phyloP scores from a whole-genome alignment of 1,139 yeast species.

The Candida smagusa region DNA sequence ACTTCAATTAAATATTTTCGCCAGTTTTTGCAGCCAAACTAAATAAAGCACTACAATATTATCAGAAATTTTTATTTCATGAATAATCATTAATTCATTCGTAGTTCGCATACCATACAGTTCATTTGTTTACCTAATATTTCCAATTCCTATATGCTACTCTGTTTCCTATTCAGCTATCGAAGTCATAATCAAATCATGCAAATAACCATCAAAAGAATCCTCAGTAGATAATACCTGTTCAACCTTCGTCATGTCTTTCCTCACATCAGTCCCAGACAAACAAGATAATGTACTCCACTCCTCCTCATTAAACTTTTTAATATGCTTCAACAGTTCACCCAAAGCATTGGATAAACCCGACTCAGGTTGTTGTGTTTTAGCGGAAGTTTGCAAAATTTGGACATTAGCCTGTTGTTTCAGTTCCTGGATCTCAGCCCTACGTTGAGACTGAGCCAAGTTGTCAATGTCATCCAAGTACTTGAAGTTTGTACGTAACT shows the following conservation, averaged over 20 bases:
- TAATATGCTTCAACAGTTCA: slow-evolving; percentile 73
- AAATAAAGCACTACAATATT: too few species aligned
- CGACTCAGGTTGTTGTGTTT: slow-evolving; percentile 64
- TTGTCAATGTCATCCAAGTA: slow-evolving; percentile 60
- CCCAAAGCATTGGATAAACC: slow-evolving; percentile 68
- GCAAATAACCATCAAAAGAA: slow-evolving; percentile 29
- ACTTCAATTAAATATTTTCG: too few species aligned
- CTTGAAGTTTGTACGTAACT: slow-evolving; percentile 76
- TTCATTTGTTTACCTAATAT: too few species aligned
- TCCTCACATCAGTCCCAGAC: slow-evolving; percentile 32
- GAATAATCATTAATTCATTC: too few species aligned
- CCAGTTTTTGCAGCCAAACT: too few species aligned
- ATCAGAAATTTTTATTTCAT: too few species aligned
- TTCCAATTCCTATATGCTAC: too few species aligned
- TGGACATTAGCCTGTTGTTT: slow-evolving; percentile 40
- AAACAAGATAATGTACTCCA: slow-evolving; percentile 51
- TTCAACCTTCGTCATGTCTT: slow-evolving; percentile 22
- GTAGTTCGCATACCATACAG: too few species aligned
- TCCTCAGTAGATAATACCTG: slow-evolving; percentile 23
- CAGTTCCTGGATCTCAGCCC: slow-evolving; percentile 18
- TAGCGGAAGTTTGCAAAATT: slow-evolving; percentile 42
- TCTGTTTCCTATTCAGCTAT: not conserved
- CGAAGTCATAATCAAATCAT: slow-evolving; percentile 9
- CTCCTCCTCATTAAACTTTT: slow-evolving; percentile 72
- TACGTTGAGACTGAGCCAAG: slow-evolving; percentile 22